Percentiles rank a stretch among this genome's conserved stretches.
Evolutionary conservation across 2,329 filamentous ascomycete species (phyloP).

Genomic region (Grosmannia huntii): DNA sequence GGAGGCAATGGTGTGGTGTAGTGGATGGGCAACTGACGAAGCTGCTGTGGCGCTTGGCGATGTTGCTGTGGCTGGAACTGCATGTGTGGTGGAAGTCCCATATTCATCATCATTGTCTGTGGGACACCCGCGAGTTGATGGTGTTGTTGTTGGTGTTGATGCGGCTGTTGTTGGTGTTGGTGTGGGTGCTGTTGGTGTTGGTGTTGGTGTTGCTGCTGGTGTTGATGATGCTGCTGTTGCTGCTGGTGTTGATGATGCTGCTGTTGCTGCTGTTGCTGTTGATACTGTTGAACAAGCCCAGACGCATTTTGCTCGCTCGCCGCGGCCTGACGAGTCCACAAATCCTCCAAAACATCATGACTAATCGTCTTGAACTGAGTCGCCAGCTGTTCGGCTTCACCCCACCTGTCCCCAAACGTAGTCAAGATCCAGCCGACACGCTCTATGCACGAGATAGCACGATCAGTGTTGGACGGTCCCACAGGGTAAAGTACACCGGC

Average conservation of each 20-base stretch:
- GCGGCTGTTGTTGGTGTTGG: too few species aligned
- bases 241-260: too few species aligned
- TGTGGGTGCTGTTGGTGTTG: too few species aligned
- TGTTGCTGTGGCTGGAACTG: constrained; percentile 7
- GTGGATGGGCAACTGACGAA: background rate
- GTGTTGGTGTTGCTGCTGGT: too few species aligned
- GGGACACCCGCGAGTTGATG: background rate
- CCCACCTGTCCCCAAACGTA: constrained; percentile 48
- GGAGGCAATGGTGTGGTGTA: background rate
- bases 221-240: too few species aligned
- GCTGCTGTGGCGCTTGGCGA: background rate
- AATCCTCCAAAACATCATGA: constrained; percentile 27
- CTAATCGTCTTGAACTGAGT: constrained; percentile 39
- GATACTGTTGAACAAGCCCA: background rate
- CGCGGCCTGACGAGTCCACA: constrained; percentile 24
- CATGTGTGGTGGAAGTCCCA: background rate
- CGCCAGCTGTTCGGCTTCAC: constrained; percentile 39
- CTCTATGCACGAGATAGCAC: constrained; percentile 42
- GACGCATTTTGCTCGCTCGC: background rate
- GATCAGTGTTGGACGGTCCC: constrained; percentile 33
- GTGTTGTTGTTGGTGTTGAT: background rate
- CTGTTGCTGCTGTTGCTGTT: background rate
- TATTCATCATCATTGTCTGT: background rate
- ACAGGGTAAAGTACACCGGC: constrained; percentile 10
- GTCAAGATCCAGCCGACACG: constrained; percentile 39